Evolutionary conservation across 2,329 filamentous ascomycete genomes (phyloP).

Genomic region (Verticillium klebahnii): DNA sequence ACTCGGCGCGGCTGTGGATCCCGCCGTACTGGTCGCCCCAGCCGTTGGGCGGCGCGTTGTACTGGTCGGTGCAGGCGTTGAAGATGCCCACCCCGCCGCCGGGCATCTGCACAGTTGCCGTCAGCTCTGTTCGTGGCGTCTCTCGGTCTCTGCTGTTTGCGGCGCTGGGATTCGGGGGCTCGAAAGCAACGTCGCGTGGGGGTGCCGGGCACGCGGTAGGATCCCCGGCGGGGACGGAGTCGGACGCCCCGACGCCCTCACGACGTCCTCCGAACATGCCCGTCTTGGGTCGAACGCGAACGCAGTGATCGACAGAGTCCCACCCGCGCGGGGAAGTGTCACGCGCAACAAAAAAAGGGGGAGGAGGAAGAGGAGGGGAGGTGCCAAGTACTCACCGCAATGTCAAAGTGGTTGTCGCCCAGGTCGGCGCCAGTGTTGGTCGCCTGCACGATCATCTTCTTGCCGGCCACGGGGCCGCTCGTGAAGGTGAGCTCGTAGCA

Average conservation of each 20-base stretch:
- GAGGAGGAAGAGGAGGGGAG: background rate
- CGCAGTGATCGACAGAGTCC: too few species aligned
- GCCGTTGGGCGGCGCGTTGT: conserved; percentile 39
- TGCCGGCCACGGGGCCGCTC: conserved; percentile 45
- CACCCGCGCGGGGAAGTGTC: too few species aligned
- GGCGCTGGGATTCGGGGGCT: too few species aligned
- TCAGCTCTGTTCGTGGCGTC: background rate
- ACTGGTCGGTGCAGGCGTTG: conserved; percentile 37
- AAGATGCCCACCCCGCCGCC: conserved; percentile 50
- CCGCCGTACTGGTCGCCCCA: conserved; percentile 59
- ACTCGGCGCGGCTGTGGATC: conserved; percentile 43
- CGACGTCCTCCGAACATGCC: background rate
- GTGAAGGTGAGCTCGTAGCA: conserved; percentile 60
- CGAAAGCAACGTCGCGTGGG: background rate
- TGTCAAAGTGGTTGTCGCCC: conserved; percentile 50
- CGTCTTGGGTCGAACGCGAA: too few species aligned
- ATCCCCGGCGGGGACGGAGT: background rate
- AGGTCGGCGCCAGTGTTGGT: conserved; percentile 55
- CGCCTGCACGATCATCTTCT: conserved; percentile 57
- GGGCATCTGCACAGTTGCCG: conserved; percentile 28
- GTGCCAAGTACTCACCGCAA: conserved; percentile 29
- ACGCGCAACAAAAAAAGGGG: background rate
- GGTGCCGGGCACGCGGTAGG: background rate
- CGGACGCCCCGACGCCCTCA: background rate
- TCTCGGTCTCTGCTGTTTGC: background rate